Conservation (phyloP, 2,329 filamentous ascomycete species). For the Colletotrichum camelliae region DNA sequence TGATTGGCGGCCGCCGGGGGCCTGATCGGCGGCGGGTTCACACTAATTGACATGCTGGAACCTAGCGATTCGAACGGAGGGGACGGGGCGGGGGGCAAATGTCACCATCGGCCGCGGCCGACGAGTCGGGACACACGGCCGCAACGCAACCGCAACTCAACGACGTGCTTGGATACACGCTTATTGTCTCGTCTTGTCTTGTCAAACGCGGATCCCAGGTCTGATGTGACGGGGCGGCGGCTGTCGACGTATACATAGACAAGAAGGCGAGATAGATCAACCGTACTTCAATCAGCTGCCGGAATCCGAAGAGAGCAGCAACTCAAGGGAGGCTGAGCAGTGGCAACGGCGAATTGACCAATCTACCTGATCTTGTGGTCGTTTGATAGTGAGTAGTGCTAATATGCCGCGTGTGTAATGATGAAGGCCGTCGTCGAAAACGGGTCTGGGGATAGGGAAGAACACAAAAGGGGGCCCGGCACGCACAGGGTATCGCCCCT, state of each 20-base stretch:
- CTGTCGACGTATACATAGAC: not conserved
- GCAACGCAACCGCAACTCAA: not conserved
- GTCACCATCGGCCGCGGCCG: not conserved
- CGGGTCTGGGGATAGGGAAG: not conserved
- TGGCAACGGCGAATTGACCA: not conserved
- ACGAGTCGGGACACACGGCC: slow-evolving; percentile 1
- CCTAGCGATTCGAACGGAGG: not conserved
- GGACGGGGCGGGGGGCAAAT: not conserved
- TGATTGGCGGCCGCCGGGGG: not conserved
- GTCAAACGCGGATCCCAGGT: not conserved
- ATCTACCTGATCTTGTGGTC: not conserved
- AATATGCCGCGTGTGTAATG: not conserved
- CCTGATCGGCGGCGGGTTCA: slow-evolving; percentile 6
- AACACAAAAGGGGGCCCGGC: too few species aligned
- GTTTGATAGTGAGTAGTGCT: not conserved
- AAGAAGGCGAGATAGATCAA: not conserved
- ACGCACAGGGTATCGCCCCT: too few species aligned
- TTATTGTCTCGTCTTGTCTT: not conserved
- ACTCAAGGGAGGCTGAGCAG: not conserved
- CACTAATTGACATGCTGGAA: not conserved
- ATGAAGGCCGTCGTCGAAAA: not conserved
- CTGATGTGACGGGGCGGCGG: not conserved
- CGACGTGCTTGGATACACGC: not conserved
- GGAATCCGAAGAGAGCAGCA: not conserved
- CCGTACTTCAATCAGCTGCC: not conserved